Conservation (phyloP, 257 asterid genomes). For the Penstemon eatonii region DNA sequence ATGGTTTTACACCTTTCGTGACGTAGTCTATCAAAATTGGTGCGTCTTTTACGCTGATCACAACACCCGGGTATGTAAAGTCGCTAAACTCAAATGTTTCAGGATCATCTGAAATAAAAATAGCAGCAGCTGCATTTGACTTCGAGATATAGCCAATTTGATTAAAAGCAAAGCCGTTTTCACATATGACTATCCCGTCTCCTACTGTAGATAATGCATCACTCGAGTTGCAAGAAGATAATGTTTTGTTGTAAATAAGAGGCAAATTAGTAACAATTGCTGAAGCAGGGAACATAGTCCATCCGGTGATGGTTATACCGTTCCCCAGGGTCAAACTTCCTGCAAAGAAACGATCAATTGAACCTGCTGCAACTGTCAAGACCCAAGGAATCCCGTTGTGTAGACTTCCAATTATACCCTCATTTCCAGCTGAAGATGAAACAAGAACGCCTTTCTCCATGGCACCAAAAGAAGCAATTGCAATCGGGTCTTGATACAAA, state of each 20-base stretch:
- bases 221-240: constrained; percentile 31
- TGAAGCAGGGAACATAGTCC: constrained; percentile 35
- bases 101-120: constrained; percentile 32
- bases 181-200: background rate
- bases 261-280: constrained; percentile 12
- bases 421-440: constrained; percentile 46
- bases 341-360: constrained; percentile 38
- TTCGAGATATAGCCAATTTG: constrained; percentile 17
- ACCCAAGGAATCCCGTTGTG: constrained; percentile 46
- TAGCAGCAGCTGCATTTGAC: constrained; percentile 32
- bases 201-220: constrained; percentile 14
- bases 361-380: constrained; percentile 38
- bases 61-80: constrained; percentile 36
- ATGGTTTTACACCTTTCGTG: constrained; percentile 2
- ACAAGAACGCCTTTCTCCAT: constrained; percentile 42
- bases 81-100: constrained; percentile 18
- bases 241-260: constrained; percentile 26
- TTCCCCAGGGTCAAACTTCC: constrained; percentile 36
- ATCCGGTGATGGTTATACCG: constrained; percentile 29
- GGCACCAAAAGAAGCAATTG: constrained; percentile 49
- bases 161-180: background rate
- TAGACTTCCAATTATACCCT: constrained; percentile 20
- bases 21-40: constrained; percentile 28
- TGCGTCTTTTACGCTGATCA: constrained; percentile 33
- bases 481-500: constrained; percentile 38